Evolutionary conservation across 805 yeast species (phyloP).

Genomic region (Monosporozyma yasuniensis): DNA sequence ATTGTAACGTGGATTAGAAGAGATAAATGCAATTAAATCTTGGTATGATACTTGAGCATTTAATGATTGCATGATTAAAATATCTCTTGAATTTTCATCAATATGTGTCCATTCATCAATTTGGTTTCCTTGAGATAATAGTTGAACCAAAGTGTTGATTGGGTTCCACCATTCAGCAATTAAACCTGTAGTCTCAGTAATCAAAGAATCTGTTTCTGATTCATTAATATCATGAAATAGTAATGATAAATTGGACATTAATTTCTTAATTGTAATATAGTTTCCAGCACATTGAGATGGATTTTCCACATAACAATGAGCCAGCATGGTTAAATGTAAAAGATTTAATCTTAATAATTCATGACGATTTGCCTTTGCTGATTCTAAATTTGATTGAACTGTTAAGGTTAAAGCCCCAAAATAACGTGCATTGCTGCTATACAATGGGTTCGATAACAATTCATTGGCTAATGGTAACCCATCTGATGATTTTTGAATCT

Average conservation of each 20-base stretch:
- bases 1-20: constrained; percentile 16
- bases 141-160: constrained; percentile 19
- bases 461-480: constrained; percentile 25
- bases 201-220: background rate
- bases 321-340: constrained; percentile 15
- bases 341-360: constrained; percentile 20
- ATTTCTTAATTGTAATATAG: constrained; percentile 22
- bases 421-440: constrained; percentile 24
- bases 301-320: constrained; percentile 12
- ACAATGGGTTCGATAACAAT: constrained; percentile 12
- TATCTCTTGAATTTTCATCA: constrained; percentile 4
- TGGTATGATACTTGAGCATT: constrained; percentile 17
- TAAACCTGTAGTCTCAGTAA: background rate
- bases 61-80: constrained; percentile 10
- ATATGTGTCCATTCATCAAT: constrained; percentile 9
- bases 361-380: background rate
- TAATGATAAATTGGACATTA: constrained; percentile 30
- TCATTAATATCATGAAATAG: constrained; percentile 25
- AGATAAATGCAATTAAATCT: constrained; percentile 18
- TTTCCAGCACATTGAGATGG: constrained; percentile 7
- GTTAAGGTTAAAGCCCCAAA: constrained; percentile 31
- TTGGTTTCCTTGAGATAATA: constrained; percentile 11
- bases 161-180: constrained; percentile 27
- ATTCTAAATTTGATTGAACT: constrained; percentile 18
- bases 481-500: constrained; percentile 23